Percentiles rank a stretch among this genome's conserved stretches.
Conservation (phyloP, 192 early-diverging fungal species). For the Rhizophagus prolifer region DNA sequence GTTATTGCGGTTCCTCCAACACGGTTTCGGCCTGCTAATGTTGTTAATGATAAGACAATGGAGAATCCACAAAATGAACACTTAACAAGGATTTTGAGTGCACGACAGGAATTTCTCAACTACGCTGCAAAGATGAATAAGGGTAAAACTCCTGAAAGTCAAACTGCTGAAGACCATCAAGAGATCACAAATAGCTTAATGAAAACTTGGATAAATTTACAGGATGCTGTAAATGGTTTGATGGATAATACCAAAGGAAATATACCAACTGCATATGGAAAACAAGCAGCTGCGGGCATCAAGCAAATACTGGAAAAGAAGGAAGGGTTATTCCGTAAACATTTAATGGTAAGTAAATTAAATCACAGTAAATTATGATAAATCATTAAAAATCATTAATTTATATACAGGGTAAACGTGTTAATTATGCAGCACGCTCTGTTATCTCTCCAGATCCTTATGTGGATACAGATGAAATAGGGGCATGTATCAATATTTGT, state of each 20-base stretch:
- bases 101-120: constrained; percentile 58
- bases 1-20: constrained; percentile 88
- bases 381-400: not conserved
- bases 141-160: constrained; percentile 24
- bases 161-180: constrained; percentile 30
- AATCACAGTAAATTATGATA: not conserved
- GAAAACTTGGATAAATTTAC: constrained; percentile 75
- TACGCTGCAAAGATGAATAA: constrained; percentile 49
- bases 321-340: constrained; percentile 97
- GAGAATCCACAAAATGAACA: constrained; percentile 96
- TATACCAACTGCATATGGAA: constrained; percentile 42
- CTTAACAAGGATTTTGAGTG: constrained; percentile 80
- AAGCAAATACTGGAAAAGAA: constrained; percentile 98
- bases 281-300: constrained; percentile 86
- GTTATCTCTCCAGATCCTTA: constrained; percentile 98
- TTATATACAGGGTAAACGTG: constrained; percentile 78
- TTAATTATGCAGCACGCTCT: constrained; percentile 97
- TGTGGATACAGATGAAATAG: constrained; percentile 97
- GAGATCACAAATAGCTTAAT: constrained; percentile 48
- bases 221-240: constrained; percentile 87
- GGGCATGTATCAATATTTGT: constrained; percentile 40
- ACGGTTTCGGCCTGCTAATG: constrained; percentile 89
- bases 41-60: constrained; percentile 85
- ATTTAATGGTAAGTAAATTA: constrained; percentile 80
- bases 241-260: constrained; percentile 86